A percentile compares a stretch with the other conserved stretches of the same genome.
Conservation (phyloP, 139 green algal genomes). For the Tetradesmus lagerheimii region DNA sequence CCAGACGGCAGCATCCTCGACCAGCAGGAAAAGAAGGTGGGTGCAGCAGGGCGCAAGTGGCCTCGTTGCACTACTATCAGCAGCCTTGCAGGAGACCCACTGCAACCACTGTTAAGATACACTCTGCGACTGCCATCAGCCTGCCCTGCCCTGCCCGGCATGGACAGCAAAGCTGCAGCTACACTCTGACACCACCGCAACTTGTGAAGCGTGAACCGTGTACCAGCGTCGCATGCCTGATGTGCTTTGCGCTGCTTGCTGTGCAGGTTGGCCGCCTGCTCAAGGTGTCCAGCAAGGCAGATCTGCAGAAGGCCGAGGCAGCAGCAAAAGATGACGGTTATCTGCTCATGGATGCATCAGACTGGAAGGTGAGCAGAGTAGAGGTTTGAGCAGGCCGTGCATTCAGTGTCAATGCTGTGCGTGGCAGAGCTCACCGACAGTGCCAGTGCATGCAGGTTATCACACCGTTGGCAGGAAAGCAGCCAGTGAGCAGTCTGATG, state of each 20-base stretch:
- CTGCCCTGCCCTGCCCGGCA: too few relatives aligned
- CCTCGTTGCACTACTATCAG: not conserved
- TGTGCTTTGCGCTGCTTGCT: not conserved
- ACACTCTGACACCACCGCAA: not conserved
- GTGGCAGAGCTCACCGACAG: not conserved
- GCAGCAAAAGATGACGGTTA: not conserved
- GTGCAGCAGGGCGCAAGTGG: not conserved
- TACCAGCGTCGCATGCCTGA: not conserved
- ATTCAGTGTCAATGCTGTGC: not conserved
- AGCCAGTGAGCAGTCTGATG: too few relatives aligned
- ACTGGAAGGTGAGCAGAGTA: conserved; percentile 67
- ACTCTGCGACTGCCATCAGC: too few relatives aligned
- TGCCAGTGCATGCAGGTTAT: too few relatives aligned
- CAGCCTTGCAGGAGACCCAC: not conserved
- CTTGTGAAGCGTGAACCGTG: not conserved
- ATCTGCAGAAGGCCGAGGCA: conserved; percentile 30
- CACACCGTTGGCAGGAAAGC: too few relatives aligned
- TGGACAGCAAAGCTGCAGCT: too few relatives aligned
- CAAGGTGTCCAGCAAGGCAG: conserved; percentile 18
- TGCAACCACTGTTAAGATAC: too few relatives aligned
- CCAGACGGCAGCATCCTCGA: conserved; percentile 16
- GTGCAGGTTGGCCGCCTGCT: conserved; percentile 42
- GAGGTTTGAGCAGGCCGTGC: too few relatives aligned
- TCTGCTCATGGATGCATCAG: conserved; percentile 66
- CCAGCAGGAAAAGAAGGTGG: conserved; percentile 40